A percentile compares a stretch with the other conserved stretches of the same genome.
Conservation (phyloP, 202 grass and related monocot species). For the Cymbopogon flexuosus region DNA sequence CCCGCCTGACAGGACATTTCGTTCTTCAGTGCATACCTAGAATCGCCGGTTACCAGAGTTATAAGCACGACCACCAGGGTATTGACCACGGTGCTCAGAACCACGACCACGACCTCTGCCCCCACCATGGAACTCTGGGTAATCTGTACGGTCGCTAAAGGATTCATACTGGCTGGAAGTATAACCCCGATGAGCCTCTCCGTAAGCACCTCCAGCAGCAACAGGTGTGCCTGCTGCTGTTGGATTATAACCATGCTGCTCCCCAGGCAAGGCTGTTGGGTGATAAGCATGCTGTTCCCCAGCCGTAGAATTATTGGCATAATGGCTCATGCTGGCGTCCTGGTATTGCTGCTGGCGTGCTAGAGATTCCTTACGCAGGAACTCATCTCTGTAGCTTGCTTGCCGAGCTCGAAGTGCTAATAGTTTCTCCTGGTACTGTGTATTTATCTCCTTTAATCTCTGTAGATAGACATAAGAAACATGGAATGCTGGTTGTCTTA, state of each 20-base stretch:
- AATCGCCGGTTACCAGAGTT: conserved; percentile 57
- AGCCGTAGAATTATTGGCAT: conserved; percentile 36
- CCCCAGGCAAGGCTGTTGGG: conserved; percentile 31
- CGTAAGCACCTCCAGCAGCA: conserved; percentile 35
- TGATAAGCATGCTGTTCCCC: conserved; percentile 46
- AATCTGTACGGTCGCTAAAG: conserved; percentile 42
- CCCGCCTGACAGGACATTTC: neutral
- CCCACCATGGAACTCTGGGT: conserved; percentile 48
- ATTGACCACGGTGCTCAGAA: conserved; percentile 42
- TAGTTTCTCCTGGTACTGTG: conserved; percentile 70
- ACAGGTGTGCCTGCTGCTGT: conserved; percentile 3
- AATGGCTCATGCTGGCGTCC: conserved; percentile 47
- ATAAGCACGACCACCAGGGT: conserved; percentile 74
- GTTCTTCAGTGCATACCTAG: conserved; percentile 27
- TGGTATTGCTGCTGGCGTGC: conserved; percentile 77
- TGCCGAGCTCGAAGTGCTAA: conserved; percentile 58
- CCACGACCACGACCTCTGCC: conserved; percentile 49
- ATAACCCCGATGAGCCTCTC: conserved; percentile 52
- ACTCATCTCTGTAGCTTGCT: conserved; percentile 66
- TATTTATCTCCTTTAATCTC: conserved; percentile 89
- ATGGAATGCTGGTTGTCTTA: neutral
- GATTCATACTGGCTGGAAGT: conserved; percentile 51
- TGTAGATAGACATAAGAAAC: conserved; percentile 34
- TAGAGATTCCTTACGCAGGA: conserved; percentile 70
- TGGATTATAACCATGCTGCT: conserved; percentile 46